Evolutionary conservation across 1,284 basidiomycete species (phyloP).

Genomic region (Cryptococcus neoformans): DNA sequence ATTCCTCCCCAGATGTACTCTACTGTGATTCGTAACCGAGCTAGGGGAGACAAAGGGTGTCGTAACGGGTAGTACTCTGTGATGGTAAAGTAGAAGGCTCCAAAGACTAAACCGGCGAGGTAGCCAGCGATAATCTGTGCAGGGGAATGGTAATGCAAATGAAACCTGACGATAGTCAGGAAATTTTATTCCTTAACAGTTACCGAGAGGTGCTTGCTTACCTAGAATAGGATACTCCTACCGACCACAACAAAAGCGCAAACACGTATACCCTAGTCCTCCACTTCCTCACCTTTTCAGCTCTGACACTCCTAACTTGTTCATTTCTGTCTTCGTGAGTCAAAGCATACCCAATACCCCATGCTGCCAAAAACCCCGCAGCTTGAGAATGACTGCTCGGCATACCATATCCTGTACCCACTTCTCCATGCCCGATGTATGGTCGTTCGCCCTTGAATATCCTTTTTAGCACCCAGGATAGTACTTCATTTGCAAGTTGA

Average conservation of each 20-base stretch:
- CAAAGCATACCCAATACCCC: constrained; percentile 36
- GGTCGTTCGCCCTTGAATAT: constrained; percentile 32
- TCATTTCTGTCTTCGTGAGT: constrained; percentile 12
- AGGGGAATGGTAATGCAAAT: constrained; percentile 44
- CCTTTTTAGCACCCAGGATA: constrained; percentile 36
- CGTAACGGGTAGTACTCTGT: constrained; percentile 36
- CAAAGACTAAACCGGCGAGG: constrained; percentile 26
- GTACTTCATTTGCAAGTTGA: constrained; percentile 37
- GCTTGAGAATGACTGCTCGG: constrained; percentile 48
- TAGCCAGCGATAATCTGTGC: constrained; percentile 41
- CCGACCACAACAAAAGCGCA: constrained; percentile 40
- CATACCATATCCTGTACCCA: constrained; percentile 47
- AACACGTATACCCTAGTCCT: constrained; percentile 30
- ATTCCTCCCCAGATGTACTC: constrained; percentile 34
- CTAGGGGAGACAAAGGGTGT: constrained; percentile 17
- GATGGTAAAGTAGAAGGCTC: constrained; percentile 27
- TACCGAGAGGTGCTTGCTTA: constrained; percentile 2
- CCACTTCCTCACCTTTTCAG: constrained; percentile 12
- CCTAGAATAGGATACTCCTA: constrained; percentile 45
- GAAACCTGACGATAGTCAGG: constrained; percentile 32
- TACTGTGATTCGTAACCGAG: constrained; percentile 16
- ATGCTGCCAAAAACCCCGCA: constrained; percentile 38
- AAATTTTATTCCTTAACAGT: constrained; percentile 7
- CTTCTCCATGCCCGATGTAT: constrained; percentile 26
- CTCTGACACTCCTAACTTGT: neutral